Conservation (phyloP, 345 rosid species). For the Heritiera littoralis region DNA sequence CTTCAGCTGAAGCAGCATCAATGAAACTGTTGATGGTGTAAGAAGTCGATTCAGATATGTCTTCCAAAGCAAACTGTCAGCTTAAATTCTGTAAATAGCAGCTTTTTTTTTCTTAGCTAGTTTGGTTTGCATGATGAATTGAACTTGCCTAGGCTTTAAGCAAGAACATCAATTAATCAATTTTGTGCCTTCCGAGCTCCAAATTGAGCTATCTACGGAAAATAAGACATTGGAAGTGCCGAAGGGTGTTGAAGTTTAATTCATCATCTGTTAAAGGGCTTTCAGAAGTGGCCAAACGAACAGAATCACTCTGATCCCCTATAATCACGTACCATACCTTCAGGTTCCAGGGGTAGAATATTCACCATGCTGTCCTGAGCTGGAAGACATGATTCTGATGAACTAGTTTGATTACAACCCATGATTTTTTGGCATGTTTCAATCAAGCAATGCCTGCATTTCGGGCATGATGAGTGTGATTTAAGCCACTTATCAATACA, state of each 20-base stretch:
- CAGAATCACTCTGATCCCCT: background rate
- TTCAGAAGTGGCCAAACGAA: background rate
- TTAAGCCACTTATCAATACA: constrained; percentile 73
- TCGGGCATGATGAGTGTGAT: constrained; percentile 63
- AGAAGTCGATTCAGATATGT: background rate
- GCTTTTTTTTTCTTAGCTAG: background rate
- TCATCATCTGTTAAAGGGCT: no score
- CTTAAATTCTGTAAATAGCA: background rate
- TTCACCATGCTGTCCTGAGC: background rate
- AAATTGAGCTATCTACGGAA: background rate
- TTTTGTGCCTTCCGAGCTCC: background rate
- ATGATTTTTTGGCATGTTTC: constrained; percentile 43
- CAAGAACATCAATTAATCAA: background rate
- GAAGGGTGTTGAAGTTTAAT: background rate
- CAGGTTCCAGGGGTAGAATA: no score
- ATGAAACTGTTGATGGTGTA: background rate
- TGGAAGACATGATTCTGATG: constrained; percentile 14
- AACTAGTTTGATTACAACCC: constrained; percentile 21
- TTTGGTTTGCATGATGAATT: background rate
- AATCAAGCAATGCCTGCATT: constrained; percentile 50
- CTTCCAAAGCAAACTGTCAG: background rate
- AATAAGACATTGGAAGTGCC: background rate
- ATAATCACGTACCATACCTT: background rate
- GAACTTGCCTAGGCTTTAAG: no score
- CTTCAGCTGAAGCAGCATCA: background rate